phyloP scores from a whole-genome alignment of 202 grass and related monocot genomes.

The Setaria italica region DNA sequence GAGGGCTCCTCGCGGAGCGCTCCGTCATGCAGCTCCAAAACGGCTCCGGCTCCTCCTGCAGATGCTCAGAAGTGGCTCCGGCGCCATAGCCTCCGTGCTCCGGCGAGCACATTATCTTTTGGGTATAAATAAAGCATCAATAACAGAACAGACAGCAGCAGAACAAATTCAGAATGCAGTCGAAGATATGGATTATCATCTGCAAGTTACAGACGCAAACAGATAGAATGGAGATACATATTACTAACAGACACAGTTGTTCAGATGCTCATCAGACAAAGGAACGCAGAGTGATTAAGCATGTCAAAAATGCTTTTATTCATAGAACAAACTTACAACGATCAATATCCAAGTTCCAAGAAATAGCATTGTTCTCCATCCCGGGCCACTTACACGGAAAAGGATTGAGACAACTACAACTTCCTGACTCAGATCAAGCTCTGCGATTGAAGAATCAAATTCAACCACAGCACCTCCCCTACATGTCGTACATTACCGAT shows the following conservation, averaged over 20 bases:
- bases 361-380: conserved; percentile 31
- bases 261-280: background rate
- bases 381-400: conserved; percentile 5
- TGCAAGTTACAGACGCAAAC: background rate
- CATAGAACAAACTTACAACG: conserved; percentile 26
- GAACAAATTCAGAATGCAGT: background rate
- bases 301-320: conserved; percentile 30
- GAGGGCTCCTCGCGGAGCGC: too few relatives aligned
- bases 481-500: background rate
- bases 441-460: conserved; percentile 23
- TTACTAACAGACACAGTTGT: background rate
- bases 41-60: too few relatives aligned
- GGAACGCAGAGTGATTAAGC: background rate
- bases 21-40: too few relatives aligned
- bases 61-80: too few relatives aligned
- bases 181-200: background rate
- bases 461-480: conserved; percentile 20
- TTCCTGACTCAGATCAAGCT: conserved; percentile 40
- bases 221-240: background rate
- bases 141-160: background rate
- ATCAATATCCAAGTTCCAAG: conserved; percentile 21
- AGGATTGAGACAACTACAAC: conserved; percentile 19
- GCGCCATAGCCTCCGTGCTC: too few relatives aligned
- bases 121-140: background rate
- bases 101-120: too few relatives aligned